A percentile compares a stretch with the other conserved stretches of the same genome.
These are phyloP conservation scores for Acanthamoeba lenticulata DNA, from an alignment of 208 protist genomes.

Conservation along the genomic window DNA sequence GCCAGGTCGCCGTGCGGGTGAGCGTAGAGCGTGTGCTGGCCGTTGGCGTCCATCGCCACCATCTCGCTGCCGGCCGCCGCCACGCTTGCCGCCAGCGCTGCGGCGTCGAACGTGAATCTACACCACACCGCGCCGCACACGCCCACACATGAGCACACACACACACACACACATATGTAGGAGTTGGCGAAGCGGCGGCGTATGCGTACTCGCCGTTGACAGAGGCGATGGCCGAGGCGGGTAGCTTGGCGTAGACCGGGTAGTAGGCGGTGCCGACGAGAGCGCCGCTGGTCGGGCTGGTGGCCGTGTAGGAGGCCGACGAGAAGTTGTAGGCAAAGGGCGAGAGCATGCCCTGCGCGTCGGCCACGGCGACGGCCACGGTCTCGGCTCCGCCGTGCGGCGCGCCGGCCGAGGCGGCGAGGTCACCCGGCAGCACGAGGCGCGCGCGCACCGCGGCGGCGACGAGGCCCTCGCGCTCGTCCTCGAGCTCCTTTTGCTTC, in stretches of 20 bases:
- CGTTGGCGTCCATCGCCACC: background rate
- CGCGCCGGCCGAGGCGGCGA: background rate
- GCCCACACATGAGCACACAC: background rate
- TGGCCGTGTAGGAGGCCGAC: background rate
- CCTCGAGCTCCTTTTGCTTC: slow-evolving; percentile 63
- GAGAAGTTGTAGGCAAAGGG: slow-evolving; percentile 3
- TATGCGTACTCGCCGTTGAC: background rate
- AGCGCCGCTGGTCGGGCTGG: background rate
- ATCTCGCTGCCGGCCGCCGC: background rate
- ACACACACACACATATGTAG: background rate
- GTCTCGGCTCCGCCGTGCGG: background rate
- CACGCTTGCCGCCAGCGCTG: background rate
- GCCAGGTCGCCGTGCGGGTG: background rate
- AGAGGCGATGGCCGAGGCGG: background rate
- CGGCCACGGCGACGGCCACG: background rate
- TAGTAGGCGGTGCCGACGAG: background rate
- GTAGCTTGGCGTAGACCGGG: slow-evolving; percentile 11
- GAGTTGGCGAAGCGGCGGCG: too few species aligned
- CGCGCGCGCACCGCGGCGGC: background rate
- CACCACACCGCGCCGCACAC: background rate
- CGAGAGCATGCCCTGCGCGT: slow-evolving; percentile 4
- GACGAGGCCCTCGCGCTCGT: slow-evolving; percentile 30
- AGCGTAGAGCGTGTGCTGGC: background rate
- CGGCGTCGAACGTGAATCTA: background rate
- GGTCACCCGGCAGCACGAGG: background rate